These are phyloP conservation scores for Ogataea pignaliae DNA, from an alignment of 805 yeast species.

Conservation along the genomic window DNA sequence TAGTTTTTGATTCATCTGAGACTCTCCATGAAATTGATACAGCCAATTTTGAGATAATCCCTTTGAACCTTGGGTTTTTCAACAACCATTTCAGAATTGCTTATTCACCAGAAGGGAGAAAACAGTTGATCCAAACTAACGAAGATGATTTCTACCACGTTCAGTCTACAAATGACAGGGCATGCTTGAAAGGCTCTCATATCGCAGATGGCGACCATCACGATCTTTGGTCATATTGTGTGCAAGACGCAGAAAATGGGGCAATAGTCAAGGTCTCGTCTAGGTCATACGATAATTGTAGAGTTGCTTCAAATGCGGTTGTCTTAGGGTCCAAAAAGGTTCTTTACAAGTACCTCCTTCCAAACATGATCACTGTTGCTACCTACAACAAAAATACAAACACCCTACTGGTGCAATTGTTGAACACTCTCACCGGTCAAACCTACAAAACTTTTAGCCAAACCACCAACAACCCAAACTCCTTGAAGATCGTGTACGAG, in stretches of 20 bases:
- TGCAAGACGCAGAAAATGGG: conserved; percentile 22
- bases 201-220: background rate
- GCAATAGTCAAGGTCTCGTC: conserved; percentile 36
- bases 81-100: conserved; percentile 7
- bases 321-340: conserved; percentile 68
- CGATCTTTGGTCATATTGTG: conserved; percentile 18
- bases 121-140: conserved; percentile 11
- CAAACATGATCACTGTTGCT: conserved; percentile 57
- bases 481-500: conserved; percentile 56
- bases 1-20: conserved; percentile 3
- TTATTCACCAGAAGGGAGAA: conserved; percentile 1
- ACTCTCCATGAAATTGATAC: conserved; percentile 8
- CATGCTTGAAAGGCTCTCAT: conserved; percentile 13
- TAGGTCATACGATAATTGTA: conserved; percentile 36
- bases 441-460: conserved; percentile 37
- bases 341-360: conserved; percentile 78
- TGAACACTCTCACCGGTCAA: conserved; percentile 71
- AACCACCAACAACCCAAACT: conserved; percentile 19
- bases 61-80: conserved; percentile 1
- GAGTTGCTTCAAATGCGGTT: conserved; percentile 59
- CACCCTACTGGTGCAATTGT: conserved; percentile 42
- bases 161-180: conserved; percentile 1
- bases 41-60: background rate
- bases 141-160: conserved; percentile 12
- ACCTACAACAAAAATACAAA: conserved; percentile 26